A percentile compares a stretch with the other conserved stretches of the same genome.
phyloP scores from a whole-genome alignment of 768 basidiomycete species.

The Suillus luteus region DNA sequence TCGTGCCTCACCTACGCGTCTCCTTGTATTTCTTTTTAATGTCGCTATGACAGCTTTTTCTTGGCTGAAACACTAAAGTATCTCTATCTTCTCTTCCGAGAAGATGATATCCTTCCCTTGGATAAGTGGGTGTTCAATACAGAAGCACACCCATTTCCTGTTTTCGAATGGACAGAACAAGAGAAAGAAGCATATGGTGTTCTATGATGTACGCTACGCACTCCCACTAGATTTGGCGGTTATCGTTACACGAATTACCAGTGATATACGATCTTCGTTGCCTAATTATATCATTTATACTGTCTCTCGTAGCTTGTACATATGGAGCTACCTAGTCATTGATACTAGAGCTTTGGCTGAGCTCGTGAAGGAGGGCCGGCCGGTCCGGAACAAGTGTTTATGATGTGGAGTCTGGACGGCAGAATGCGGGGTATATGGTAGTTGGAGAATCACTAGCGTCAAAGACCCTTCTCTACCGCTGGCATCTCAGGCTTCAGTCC shows the following conservation, averaged over 20 bases:
- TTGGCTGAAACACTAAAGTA: slow-evolving; percentile 71
- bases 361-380: slow-evolving; percentile 8
- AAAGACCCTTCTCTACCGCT: slow-evolving; percentile 12
- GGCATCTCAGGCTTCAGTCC: background rate
- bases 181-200: slow-evolving; percentile 50
- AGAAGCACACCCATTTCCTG: slow-evolving; percentile 77
- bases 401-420: background rate
- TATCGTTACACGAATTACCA: background rate
- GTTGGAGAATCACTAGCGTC: slow-evolving; percentile 9
- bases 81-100: slow-evolving; percentile 67
- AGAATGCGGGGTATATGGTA: background rate
- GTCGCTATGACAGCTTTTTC: slow-evolving; percentile 42
- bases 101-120: slow-evolving; percentile 59
- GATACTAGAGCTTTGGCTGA: background rate
- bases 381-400: slow-evolving; percentile 12
- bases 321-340: background rate
- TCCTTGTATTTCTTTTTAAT: background rate
- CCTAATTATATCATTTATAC: background rate
- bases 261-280: background rate
- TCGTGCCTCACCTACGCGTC: slow-evolving; percentile 26
- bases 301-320: background rate
- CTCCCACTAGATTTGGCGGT: background rate
- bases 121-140: slow-evolving; percentile 66
- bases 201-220: slow-evolving; percentile 8
- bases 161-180: slow-evolving; percentile 61